Base-by-base conservation (phyloP, 345 rosid species). In the Bruguiera parviflora region DNA sequence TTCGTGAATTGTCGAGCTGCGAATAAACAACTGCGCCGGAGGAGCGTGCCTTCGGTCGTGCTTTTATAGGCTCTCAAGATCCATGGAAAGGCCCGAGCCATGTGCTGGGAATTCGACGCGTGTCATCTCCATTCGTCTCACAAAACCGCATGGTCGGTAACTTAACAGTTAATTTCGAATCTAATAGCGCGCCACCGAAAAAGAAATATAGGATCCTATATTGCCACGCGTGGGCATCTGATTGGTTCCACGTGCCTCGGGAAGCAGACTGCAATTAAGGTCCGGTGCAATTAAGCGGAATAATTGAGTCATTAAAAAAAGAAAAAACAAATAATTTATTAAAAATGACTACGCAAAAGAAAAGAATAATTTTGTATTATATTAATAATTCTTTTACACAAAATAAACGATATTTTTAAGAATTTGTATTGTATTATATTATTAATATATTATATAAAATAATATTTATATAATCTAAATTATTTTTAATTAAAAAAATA, bases 201-300 rank as follows among this genome's bases (percentile, higher is more conserved):
- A 11, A 3, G 49, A 43, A 11, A 13, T 43, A 13, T 13, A 0
- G 49, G 55, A 58, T 46, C 24, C 19, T 1, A 5, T 15, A 32
- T n/a, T 61, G 47, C 25, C 11, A 52, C 7, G 18, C 35, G 61
- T 70, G 51, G 0, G 16, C 10, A 32, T 20, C 7, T 53, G 6
- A 52, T 61, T 70, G 25, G 53, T 18, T 28, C 2, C 2, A 1
- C 9, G 16, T 22, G 33, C 32, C 32, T 32, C 49, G 37, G 64
- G 33, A 27, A 67, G 53, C 27, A 67, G 63, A 15, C 20, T 7
- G 18, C 11, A 5, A 25, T 33, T 16, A 33, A 37, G 61, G 73
- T 35, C 73, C 73, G 67, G 73, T 20, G 67, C 25, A n/a, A n/a
- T 33, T 5, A 8, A 5, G 64, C 47, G 28, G 27, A 6, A 33